Conservation (phyloP, 2,329 filamentous ascomycete species). For the Cucurbitaria berberidis region DNA sequence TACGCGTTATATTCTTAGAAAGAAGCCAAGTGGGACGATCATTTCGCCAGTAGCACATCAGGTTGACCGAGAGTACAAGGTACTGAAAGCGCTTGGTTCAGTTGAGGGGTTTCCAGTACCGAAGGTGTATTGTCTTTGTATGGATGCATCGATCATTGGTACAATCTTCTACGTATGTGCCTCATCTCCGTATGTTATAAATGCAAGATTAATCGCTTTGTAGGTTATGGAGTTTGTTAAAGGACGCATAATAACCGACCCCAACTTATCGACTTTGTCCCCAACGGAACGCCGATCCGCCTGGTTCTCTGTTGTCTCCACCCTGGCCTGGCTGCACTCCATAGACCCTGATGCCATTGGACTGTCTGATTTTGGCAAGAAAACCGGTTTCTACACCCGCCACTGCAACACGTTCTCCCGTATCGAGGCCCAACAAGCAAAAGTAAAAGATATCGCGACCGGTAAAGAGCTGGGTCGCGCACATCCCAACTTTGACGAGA, state of each 20-base stretch:
- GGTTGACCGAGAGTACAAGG: slow-evolving; percentile 91
- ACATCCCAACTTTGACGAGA: slow-evolving; percentile 77
- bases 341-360: slow-evolving; percentile 71
- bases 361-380: slow-evolving; percentile 74
- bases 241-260: slow-evolving; percentile 90
- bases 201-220: neutral
- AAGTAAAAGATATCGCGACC: slow-evolving; percentile 75
- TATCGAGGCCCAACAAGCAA: slow-evolving; percentile 79
- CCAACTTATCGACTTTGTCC: slow-evolving; percentile 72
- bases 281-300: slow-evolving; percentile 64
- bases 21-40: slow-evolving; percentile 91
- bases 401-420: slow-evolving; percentile 82
- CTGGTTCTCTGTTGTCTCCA: slow-evolving; percentile 66
- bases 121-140: slow-evolving; percentile 80
- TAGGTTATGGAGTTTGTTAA: slow-evolving; percentile 89
- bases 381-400: slow-evolving; percentile 78
- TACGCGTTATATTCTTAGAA: slow-evolving; percentile 82
- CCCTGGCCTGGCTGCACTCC: slow-evolving; percentile 82
- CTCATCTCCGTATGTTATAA: neutral
- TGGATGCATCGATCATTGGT: slow-evolving; percentile 77
- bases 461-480: slow-evolving; percentile 69
- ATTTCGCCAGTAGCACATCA: slow-evolving; percentile 92
- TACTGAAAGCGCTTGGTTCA: slow-evolving; percentile 77
- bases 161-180: slow-evolving; percentile 77
- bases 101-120: slow-evolving; percentile 85